Evolutionary conservation across 2,329 filamentous ascomycete species (phyloP).

Genomic region (Beauveria australis): DNA sequence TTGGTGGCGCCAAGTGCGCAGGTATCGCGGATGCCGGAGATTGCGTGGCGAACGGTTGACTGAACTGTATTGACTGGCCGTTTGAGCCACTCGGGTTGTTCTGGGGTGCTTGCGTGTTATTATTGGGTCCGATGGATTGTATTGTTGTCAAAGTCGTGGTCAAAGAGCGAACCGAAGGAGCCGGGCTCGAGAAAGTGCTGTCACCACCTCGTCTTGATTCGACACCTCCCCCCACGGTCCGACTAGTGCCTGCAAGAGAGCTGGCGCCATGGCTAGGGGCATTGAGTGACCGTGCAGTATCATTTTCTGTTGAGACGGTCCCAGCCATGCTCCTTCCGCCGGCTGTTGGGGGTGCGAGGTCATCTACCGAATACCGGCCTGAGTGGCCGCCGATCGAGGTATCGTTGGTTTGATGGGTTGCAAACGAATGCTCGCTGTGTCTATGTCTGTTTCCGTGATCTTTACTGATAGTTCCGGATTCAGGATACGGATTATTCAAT

Average conservation of each 20-base stretch:
- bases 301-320: slow-evolving; percentile 76
- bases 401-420: slow-evolving; percentile 47
- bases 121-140: slow-evolving; percentile 61
- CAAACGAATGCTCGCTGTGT: slow-evolving; percentile 44
- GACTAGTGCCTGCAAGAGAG: slow-evolving; percentile 63
- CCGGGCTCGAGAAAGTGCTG: slow-evolving; percentile 75
- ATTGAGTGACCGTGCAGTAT: slow-evolving; percentile 64
- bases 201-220: slow-evolving; percentile 63
- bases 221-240: slow-evolving; percentile 57
- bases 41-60: slow-evolving; percentile 55
- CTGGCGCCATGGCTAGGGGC: slow-evolving; percentile 65
- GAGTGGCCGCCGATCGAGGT: slow-evolving; percentile 49
- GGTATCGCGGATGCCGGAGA: slow-evolving; percentile 67
- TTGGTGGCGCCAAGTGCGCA: slow-evolving; percentile 52
- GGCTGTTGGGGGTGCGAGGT: slow-evolving; percentile 46
- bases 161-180: slow-evolving; percentile 70
- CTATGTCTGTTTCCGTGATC: slow-evolving; percentile 15
- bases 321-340: slow-evolving; percentile 68
- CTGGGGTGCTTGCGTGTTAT: slow-evolving; percentile 36
- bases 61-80: slow-evolving; percentile 51
- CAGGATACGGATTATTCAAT: slow-evolving; percentile 87
- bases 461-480: slow-evolving; percentile 55
- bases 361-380: slow-evolving; percentile 51
- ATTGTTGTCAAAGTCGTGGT: slow-evolving; percentile 82
- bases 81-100: slow-evolving; percentile 23